Conservation (phyloP, 306 rosid genomes). For the Prunus padus region DNA sequence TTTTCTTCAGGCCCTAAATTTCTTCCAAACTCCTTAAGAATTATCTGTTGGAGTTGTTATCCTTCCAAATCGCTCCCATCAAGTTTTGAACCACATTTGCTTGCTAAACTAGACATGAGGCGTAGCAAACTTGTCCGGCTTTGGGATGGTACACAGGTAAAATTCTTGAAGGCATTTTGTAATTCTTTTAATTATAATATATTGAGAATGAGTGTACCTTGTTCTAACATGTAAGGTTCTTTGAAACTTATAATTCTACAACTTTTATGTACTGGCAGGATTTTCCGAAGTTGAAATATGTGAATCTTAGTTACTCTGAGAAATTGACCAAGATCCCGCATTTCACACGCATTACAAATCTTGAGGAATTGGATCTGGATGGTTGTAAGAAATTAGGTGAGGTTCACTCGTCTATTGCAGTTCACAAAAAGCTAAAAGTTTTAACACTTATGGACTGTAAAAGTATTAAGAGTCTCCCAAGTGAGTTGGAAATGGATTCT, state of each 20-base stretch:
- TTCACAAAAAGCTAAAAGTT: background rate
- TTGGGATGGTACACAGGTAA: slow-evolving; percentile 19
- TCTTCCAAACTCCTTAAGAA: too few species aligned
- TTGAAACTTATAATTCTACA: background rate
- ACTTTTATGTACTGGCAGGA: background rate
- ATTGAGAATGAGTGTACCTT: too few species aligned
- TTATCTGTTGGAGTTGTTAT: background rate
- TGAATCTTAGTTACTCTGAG: background rate
- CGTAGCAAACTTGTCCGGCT: slow-evolving; percentile 13
- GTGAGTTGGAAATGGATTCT: background rate
- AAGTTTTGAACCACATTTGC: background rate
- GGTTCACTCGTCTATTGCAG: slow-evolving; percentile 9
- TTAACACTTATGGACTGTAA: background rate
- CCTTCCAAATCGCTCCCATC: slow-evolving; percentile 2
- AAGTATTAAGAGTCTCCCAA: slow-evolving; percentile 16
- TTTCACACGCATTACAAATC: slow-evolving; percentile 2
- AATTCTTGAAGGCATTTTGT: too few species aligned
- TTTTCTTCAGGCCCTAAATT: too few species aligned
- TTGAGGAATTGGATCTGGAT: background rate
- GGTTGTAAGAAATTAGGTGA: slow-evolving; percentile 6
- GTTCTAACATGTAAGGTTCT: background rate
- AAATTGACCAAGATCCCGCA: slow-evolving; percentile 18
- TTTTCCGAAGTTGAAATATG: background rate
- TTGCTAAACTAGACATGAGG: background rate
- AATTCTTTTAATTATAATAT: too few species aligned